These are phyloP conservation scores for Tephrocybe sp. DNA, from an alignment of 768 basidiomycete genomes.

Conservation along the genomic window DNA sequence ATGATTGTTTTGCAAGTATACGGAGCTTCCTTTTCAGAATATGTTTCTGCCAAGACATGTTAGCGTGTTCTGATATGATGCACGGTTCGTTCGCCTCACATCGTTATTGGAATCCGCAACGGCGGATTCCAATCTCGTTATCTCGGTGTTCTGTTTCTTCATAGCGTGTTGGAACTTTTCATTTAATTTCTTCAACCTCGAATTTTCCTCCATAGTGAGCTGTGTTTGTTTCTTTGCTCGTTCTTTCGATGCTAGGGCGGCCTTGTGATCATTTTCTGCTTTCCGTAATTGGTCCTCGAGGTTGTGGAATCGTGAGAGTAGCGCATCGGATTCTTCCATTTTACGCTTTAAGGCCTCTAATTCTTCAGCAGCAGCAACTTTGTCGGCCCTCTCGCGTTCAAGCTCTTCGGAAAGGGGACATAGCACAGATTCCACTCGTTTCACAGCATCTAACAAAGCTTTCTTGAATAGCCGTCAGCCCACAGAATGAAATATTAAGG, in stretches of 20 bases:
- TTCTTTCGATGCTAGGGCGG: not conserved
- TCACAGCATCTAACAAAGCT: conserved; percentile 4
- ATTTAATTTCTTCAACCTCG: conserved; percentile 2
- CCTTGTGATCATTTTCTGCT: not conserved
- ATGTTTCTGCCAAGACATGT: conserved; percentile 5
- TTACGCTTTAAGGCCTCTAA: not conserved
- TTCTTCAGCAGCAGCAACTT: not conserved
- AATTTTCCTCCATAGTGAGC: conserved; percentile 1
- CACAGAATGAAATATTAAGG: not conserved
- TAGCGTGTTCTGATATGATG: no score
- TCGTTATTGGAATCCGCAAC: conserved; percentile 11
- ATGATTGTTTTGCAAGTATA: conserved; percentile 10
- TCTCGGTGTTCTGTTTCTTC: conserved; percentile 9
- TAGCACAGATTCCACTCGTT: not conserved
- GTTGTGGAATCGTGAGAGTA: not conserved
- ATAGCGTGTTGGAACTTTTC: conserved; percentile 6
- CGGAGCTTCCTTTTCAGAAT: conserved; percentile 15
- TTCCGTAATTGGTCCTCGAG: not conserved
- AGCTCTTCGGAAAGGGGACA: not conserved
- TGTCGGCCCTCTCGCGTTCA: conserved; percentile 7
- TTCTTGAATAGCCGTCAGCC: conserved; percentile 2
- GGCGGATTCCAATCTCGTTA: not conserved
- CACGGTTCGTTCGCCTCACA: not conserved
- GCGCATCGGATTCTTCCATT: not conserved
- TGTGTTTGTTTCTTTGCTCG: not conserved